phyloP scores from a whole-genome alignment of 2,329 filamentous ascomycete genomes.

The Colletotrichum liaoningense region DNA sequence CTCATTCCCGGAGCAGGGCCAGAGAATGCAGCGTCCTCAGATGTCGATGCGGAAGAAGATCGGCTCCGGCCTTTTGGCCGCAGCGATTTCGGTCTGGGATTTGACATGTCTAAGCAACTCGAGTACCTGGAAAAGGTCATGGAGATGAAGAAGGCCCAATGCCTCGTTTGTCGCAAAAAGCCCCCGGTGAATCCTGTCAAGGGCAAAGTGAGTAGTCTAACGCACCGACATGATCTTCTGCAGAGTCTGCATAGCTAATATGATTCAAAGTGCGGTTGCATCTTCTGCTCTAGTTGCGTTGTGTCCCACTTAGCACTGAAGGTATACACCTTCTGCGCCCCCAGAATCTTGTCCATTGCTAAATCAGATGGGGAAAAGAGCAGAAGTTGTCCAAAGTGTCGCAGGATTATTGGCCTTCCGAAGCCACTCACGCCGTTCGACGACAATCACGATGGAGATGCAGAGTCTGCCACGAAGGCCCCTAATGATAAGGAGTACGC shows the following conservation, averaged over 20 bases:
- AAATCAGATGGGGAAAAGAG: not conserved
- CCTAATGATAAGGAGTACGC: not conserved
- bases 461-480: not conserved
- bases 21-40: not conserved
- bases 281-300: conserved; percentile 45
- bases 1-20: fast-evolving
- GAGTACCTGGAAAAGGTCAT: conserved; percentile 34
- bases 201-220: not conserved
- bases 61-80: conserved; percentile 6
- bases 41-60: not conserved
- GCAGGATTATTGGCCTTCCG: not conserved
- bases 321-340: not conserved
- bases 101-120: conserved; percentile 38
- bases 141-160: not conserved
- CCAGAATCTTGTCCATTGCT: not conserved
- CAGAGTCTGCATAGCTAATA: too few species aligned
- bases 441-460: not conserved
- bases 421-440: not conserved
- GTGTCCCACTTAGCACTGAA: not conserved
- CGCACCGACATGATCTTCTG: too few species aligned
- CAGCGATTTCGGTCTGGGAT: conserved; percentile 35
- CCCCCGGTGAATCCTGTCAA: not conserved
- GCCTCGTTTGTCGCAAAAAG: not conserved
- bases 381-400: not conserved
- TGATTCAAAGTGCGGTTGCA: conserved; percentile 45